A percentile compares a stretch with the other conserved stretches of the same genome.
These are phyloP conservation scores for Buxus sempervirens DNA, from an alignment of 164 flowering plant genomes.

Conservation along the genomic window DNA sequence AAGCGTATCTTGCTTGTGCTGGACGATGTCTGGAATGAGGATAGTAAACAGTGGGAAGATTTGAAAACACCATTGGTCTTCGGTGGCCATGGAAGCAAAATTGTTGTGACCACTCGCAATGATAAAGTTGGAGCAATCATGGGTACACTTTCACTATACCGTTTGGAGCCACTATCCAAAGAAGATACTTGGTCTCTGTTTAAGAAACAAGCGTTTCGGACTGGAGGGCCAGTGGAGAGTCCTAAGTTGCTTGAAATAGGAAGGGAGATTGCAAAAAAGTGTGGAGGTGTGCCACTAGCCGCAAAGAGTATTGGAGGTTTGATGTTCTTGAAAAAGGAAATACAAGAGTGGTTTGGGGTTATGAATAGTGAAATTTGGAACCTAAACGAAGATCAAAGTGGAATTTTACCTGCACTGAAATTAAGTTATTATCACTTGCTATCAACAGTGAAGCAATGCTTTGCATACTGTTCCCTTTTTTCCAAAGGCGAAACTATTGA, in stretches of 20 bases:
- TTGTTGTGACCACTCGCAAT: too few relatives aligned
- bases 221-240: not conserved
- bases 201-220: not conserved
- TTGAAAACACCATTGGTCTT: too few relatives aligned
- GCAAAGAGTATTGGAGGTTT: constrained; percentile 4
- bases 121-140: too few relatives aligned
- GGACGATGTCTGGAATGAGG: not conserved
- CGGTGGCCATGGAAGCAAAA: too few relatives aligned
- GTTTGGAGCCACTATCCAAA: too few relatives aligned
- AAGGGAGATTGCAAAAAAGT: constrained; percentile 5
- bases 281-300: constrained; percentile 12
- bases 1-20: not conserved
- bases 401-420: constrained; percentile 1
- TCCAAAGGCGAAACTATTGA: not conserved
- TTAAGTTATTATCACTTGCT: constrained; percentile 9
- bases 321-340: not conserved
- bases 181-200: not conserved
- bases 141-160: too few relatives aligned
- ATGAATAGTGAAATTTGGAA: not conserved
- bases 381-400: not conserved
- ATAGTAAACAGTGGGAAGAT: too few relatives aligned
- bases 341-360: not conserved
- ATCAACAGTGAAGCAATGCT: not conserved
- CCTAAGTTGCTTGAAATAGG: constrained; percentile 4
- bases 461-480: constrained; percentile 4